Base-by-base conservation (phyloP, 441 rosid species). In the Adansonia gregorii region DNA sequence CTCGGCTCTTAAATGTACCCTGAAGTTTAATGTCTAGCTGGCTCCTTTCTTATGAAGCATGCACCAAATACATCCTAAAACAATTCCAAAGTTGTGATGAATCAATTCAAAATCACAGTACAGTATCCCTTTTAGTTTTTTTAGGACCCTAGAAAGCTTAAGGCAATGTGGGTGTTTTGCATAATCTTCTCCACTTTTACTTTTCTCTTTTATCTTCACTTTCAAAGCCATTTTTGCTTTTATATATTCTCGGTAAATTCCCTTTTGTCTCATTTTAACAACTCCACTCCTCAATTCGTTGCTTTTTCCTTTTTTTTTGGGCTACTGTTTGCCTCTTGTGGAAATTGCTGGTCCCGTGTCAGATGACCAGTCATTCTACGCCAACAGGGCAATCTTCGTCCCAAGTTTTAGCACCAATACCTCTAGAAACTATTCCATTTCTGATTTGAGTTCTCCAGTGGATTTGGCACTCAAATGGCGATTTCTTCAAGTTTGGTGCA, bases 61-160 rank as follows among this genome's bases (percentile, higher is more conserved):
- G 8, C 45, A 45, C 19, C 52, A 17, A 41, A 35, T 1, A 20
- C 11, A 6, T 39, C 49, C 69, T 6, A 41, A 65, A 65, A 39
- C 69, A 65, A 39, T 55, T 0, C 35, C 58, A 43, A 71, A 60
- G 22, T 11, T 35, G 39, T 35, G 39, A 35, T 35, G 39, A 35
- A 35, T 35, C 39, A 35, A 35, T 35, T 35, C 90, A 83, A 74
- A 76, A 81, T 87, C 88, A 80, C 4, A 70, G 55, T 54, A 80
- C 4, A 70, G 55, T 54, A 7, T 19, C 55, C 52, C 5, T 80
- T 75, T 45, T 74, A 1, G 15, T 15, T 31, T 22, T 17, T 10
- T 69, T 24, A 64, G 59, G 76, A 64, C 72, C 67, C 20, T 72
- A 35, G 31, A 64, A 76, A 63, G 41, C 64, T 60, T 51, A 78